Evolutionary conservation across 345 rosid genomes (phyloP).

Genomic region (Eucalyptus curtisii): DNA sequence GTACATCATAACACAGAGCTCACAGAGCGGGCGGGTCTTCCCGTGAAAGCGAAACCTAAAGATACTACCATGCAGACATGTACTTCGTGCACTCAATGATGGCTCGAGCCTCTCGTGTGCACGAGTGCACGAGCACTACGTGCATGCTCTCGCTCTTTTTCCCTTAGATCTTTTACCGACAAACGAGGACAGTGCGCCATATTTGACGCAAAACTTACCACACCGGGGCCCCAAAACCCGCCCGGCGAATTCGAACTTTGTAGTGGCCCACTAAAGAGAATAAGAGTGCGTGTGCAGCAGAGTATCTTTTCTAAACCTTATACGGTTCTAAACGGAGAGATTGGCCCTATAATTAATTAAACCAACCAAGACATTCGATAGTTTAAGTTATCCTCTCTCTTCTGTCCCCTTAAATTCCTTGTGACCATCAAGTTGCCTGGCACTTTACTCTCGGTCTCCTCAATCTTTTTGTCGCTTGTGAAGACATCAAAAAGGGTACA

Average conservation of each 20-base stretch:
- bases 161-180: not conserved
- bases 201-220: not conserved
- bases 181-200: not conserved
- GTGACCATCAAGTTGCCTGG: not conserved
- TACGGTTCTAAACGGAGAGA: not conserved
- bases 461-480: not conserved
- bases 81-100: not conserved
- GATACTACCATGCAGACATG: not conserved
- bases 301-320: not conserved
- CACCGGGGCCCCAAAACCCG: not conserved
- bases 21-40: not conserved
- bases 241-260: not conserved
- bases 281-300: not conserved
- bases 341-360: not conserved
- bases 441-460: not conserved
- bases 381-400: not conserved
- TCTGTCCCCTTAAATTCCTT: not conserved
- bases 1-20: not conserved
- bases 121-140: not conserved
- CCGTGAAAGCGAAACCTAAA: not conserved
- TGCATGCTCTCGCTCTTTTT: not conserved
- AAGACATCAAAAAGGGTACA: not conserved
- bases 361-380: not conserved
- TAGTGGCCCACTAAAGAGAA: not conserved
- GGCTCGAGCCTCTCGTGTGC: not conserved